Evolutionary conservation across 2,329 filamentous ascomycete genomes (phyloP).

Genomic region (Ustulina deusta): DNA sequence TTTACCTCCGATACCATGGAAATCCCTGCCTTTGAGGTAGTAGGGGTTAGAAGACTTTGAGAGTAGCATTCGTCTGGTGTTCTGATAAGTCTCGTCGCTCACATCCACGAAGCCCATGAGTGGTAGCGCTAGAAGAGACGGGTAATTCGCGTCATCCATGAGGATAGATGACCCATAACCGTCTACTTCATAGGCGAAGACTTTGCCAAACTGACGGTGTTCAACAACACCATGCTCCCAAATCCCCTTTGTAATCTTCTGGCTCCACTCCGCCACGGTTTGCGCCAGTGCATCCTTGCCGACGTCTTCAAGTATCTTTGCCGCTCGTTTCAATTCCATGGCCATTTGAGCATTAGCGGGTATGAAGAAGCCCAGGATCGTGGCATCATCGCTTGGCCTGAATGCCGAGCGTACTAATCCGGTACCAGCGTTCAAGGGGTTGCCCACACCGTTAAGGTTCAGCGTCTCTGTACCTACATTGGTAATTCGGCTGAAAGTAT

Average conservation of each 20-base stretch:
- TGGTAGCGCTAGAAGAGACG: slow-evolving; percentile 81
- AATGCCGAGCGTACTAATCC: slow-evolving; percentile 92
- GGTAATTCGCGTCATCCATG: slow-evolving; percentile 92
- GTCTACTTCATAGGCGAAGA: slow-evolving; percentile 90
- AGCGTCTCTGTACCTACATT: slow-evolving; percentile 90
- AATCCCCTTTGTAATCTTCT: slow-evolving; percentile 78
- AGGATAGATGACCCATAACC: slow-evolving; percentile 84
- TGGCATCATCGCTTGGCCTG: slow-evolving; percentile 93
- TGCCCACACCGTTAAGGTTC: slow-evolving; percentile 84
- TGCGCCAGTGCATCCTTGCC: slow-evolving; percentile 66
- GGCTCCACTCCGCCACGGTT: slow-evolving; percentile 68
- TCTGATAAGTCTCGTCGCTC: slow-evolving; percentile 80
- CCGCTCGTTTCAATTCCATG: slow-evolving; percentile 82
- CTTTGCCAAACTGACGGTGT: slow-evolving; percentile 79
- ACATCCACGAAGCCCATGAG: slow-evolving; percentile 78
- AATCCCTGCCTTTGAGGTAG: slow-evolving; percentile 79
- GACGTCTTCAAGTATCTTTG: slow-evolving; percentile 73
- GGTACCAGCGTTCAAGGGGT: slow-evolving; percentile 86
- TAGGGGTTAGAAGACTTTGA: slow-evolving; percentile 86
- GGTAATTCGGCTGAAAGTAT: slow-evolving; percentile 88
- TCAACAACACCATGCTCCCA: slow-evolving; percentile 85
- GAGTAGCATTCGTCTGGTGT: slow-evolving; percentile 84
- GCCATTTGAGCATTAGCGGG: slow-evolving; percentile 97
- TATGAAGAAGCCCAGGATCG: slow-evolving; percentile 93
- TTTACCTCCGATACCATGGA: slow-evolving; percentile 88